phyloP scores from a whole-genome alignment of 768 basidiomycete genomes.

The Leccinum disarticulatum region DNA sequence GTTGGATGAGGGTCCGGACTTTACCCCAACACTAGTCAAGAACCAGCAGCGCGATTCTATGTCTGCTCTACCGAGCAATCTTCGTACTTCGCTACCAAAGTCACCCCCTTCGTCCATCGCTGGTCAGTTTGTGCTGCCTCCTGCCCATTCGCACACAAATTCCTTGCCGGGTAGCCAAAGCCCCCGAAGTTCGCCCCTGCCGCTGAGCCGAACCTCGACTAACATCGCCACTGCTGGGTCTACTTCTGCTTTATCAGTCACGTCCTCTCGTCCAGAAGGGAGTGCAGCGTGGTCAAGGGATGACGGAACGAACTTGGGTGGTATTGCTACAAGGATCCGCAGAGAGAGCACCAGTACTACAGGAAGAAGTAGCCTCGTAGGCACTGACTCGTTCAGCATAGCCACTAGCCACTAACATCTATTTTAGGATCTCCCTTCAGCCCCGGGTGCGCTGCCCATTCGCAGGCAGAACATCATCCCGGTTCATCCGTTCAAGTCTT shows the following conservation, averaged over 20 bases:
- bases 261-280: conserved; percentile 41
- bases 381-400: neutral
- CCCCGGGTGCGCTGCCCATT: conserved; percentile 44
- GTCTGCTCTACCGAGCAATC: conserved; percentile 41
- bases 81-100: conserved; percentile 46
- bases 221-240: conserved; percentile 32
- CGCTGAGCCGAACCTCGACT: conserved; percentile 36
- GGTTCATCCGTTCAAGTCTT: conserved; percentile 50
- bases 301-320: conserved; percentile 33
- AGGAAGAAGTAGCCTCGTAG: conserved; percentile 32
- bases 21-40: conserved; percentile 71
- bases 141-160: conserved; percentile 35
- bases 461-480: conserved; percentile 42
- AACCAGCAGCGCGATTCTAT: conserved; percentile 60
- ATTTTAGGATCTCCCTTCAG: conserved; percentile 38
- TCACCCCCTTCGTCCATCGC: conserved; percentile 44
- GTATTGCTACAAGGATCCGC: conserved; percentile 45
- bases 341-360: conserved; percentile 50
- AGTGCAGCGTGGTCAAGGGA: conserved; percentile 39
- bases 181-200: conserved; percentile 34
- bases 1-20: conserved; percentile 61
- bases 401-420: conserved; percentile 6
- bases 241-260: conserved; percentile 40
- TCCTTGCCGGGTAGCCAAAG: conserved; percentile 41
- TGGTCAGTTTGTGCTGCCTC: conserved; percentile 46